Percentiles rank a stretch among this genome's conserved stretches.
phyloP scores from a whole-genome alignment of 2,329 filamentous ascomycete genomes.

The Setomelanomma holmii region DNA sequence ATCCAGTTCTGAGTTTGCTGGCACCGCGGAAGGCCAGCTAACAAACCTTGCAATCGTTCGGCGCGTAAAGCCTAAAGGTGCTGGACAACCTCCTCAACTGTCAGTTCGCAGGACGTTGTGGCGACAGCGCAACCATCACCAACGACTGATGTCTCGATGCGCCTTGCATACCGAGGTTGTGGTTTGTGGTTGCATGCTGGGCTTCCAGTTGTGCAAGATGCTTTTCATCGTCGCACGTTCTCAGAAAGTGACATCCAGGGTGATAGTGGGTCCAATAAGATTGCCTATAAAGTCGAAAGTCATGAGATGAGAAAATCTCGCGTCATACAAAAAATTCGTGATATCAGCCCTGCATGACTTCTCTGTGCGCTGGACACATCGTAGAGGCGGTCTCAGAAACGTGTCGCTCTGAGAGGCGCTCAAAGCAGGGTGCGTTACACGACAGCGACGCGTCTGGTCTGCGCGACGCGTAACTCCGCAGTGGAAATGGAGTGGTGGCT shows the following conservation, averaged over 20 bases:
- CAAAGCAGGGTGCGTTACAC: conserved; percentile 6
- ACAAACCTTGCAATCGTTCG: background rate
- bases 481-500: background rate
- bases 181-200: background rate
- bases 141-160: conserved; percentile 2
- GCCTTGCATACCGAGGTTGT: conserved; percentile 2
- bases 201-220: conserved; percentile 2
- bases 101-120: conserved; percentile 8
- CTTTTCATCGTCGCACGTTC: conserved; percentile 7
- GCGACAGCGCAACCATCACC: conserved; percentile 1
- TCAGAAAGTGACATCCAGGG: background rate
- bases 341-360: no score
- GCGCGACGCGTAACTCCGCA: background rate
- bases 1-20: conserved; percentile 21
- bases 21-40: conserved; percentile 4
- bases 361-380: no score
- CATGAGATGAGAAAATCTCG: conserved; percentile 4
- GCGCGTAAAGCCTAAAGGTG: conserved; percentile 1
- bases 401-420: background rate
- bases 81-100: conserved; percentile 1
- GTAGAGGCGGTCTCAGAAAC: conserved; percentile 3
- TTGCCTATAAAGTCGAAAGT: conserved; percentile 19
- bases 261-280: conserved; percentile 17
- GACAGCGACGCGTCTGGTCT: background rate
- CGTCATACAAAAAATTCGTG: background rate